phyloP scores from a whole-genome alignment of 495 filamentous ascomycete species.

The Neurospora sp. region DNA sequence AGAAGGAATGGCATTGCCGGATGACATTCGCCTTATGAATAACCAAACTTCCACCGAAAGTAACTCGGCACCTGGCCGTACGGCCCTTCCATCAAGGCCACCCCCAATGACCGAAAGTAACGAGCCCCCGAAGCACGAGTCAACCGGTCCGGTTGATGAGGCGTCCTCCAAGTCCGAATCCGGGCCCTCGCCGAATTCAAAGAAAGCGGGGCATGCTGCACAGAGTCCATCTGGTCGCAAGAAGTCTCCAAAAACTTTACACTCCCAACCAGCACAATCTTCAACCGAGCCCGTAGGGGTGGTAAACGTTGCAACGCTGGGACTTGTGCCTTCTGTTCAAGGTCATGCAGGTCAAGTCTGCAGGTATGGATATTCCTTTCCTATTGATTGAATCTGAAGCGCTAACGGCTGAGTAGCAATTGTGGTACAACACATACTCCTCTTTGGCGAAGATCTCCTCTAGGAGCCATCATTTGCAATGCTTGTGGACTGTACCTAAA shows the following conservation, averaged over 20 bases:
- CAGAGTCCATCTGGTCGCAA: constrained; percentile 3
- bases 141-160: constrained; percentile 2
- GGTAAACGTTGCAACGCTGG: background rate
- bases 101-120: constrained; percentile 3
- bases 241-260: constrained; percentile 9
- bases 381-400: background rate
- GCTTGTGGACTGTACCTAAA: constrained; percentile 94
- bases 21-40: constrained; percentile 1
- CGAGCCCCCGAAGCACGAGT: constrained; percentile 4
- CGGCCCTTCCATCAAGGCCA: constrained; percentile 20
- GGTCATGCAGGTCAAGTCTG: constrained; percentile 41
- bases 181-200: constrained; percentile 8
- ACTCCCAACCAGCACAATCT: constrained; percentile 2
- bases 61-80: constrained; percentile 14
- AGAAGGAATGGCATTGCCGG: constrained; percentile 15
- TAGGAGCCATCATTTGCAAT: constrained; percentile 93
- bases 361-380: constrained; percentile 31
- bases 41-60: constrained; percentile 3
- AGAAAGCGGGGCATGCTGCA: background rate
- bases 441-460: constrained; percentile 87
- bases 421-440: constrained; percentile 89
- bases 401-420: constrained; percentile 53
- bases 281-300: constrained; percentile 1
- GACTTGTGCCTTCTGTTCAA: constrained; percentile 4
- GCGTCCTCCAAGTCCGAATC: background rate